A percentile compares a stretch with the other conserved stretches of the same genome.
Evolutionary conservation across 2,329 filamentous ascomycete genomes (phyloP).

Genomic region (Fusarium mexicanum): DNA sequence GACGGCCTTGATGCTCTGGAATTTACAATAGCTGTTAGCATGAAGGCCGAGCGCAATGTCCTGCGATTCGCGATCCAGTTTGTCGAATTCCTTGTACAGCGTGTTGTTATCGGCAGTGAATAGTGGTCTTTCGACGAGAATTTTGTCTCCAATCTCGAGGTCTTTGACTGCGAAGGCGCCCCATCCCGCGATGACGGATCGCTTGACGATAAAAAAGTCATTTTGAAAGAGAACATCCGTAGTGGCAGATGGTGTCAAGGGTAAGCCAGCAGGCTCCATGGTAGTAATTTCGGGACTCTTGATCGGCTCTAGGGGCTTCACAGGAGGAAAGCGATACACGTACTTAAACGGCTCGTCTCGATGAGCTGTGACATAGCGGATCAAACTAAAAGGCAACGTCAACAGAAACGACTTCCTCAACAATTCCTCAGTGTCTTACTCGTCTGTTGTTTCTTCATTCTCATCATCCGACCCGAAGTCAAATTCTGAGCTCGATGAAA

Average conservation of each 20-base stretch:
- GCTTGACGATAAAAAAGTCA: conserved; percentile 52
- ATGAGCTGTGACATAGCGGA: conserved; percentile 20
- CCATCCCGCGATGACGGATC: conserved; percentile 55
- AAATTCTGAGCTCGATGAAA: conserved; percentile 31
- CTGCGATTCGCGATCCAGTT: conserved; percentile 46
- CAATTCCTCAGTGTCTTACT: conserved; percentile 19
- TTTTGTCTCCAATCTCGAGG: conserved; percentile 50
- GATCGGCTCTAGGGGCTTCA: conserved; percentile 18
- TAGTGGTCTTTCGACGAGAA: conserved; percentile 58
- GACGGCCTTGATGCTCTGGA: conserved; percentile 49
- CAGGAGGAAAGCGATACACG: conserved; percentile 2
- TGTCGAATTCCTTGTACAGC: conserved; percentile 50
- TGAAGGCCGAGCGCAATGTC: conserved; percentile 52
- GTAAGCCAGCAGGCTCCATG: background rate
- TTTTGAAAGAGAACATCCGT: conserved; percentile 48
- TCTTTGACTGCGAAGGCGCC: conserved; percentile 57
- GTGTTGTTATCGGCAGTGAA: conserved; percentile 45
- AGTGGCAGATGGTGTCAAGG: background rate
- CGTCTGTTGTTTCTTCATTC: conserved; percentile 33
- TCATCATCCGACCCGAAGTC: conserved; percentile 36
- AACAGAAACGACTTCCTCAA: background rate
- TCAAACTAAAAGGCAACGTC: conserved; percentile 23
- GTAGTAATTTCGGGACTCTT: background rate
- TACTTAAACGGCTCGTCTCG: conserved; percentile 14
- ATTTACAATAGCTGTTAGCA: conserved; percentile 44